Evolutionary conservation across 352 stramenopile genomes (phyloP).

Genomic region (Plasmopara viticola): DNA sequence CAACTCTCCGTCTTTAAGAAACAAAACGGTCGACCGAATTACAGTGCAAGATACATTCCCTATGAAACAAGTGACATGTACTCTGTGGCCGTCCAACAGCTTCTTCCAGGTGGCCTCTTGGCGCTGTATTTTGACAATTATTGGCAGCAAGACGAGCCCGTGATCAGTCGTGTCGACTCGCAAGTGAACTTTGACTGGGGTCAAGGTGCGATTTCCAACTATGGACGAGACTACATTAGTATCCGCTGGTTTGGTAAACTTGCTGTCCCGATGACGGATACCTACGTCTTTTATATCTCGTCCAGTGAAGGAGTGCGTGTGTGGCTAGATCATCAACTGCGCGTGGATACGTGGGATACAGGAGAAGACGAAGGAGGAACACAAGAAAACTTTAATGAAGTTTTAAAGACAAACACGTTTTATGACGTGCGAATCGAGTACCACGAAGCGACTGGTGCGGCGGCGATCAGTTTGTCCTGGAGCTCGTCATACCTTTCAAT

Average conservation of each 20-base stretch:
- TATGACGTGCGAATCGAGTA: slow-evolving; percentile 95
- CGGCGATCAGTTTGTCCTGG: slow-evolving; percentile 86
- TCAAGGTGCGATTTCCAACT: slow-evolving; percentile 87
- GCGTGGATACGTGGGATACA: slow-evolving; percentile 89
- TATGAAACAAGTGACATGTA: slow-evolving; percentile 58
- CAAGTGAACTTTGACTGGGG: slow-evolving; percentile 88
- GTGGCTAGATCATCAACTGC: slow-evolving; percentile 89
- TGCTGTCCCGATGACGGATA: slow-evolving; percentile 58
- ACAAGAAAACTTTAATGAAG: slow-evolving; percentile 58
- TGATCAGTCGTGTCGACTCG: slow-evolving; percentile 83
- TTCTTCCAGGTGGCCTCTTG: slow-evolving; percentile 84
- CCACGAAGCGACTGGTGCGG: slow-evolving; percentile 88
- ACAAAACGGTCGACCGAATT: slow-evolving; percentile 87
- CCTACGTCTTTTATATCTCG: slow-evolving; percentile 90
- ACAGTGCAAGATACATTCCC: slow-evolving; percentile 88
- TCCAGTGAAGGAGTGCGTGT: slow-evolving; percentile 91
- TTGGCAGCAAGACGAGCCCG: slow-evolving; percentile 90
- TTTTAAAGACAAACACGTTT: slow-evolving; percentile 62
- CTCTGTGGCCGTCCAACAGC: slow-evolving; percentile 86
- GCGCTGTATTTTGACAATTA: slow-evolving; percentile 95
- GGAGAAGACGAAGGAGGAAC: slow-evolving; percentile 37
- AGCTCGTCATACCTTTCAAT: slow-evolving; percentile 88
- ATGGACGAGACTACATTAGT: slow-evolving; percentile 93
- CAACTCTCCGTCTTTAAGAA: slow-evolving; percentile 85
- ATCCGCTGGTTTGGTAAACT: slow-evolving; percentile 94